phyloP scores from a whole-genome alignment of 208 protist genomes.

The Leishmania braziliensis region DNA sequence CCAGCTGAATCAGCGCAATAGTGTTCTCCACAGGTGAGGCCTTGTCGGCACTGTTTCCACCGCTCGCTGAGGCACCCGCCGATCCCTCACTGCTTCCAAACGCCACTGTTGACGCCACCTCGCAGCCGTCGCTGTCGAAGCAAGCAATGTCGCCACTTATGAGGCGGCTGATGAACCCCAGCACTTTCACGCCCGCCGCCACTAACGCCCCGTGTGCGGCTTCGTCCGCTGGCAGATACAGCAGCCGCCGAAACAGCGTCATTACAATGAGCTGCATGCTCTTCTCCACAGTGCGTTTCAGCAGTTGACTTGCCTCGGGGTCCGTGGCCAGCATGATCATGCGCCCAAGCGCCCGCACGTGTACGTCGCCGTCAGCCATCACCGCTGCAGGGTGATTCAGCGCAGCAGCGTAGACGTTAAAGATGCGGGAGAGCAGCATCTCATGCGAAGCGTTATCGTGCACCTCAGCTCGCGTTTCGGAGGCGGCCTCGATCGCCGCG shows the following conservation, averaged over 20 bases:
- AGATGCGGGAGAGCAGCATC: conserved; percentile 56
- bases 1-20: conserved; percentile 61
- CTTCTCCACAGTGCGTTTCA: conserved; percentile 34
- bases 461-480: conserved; percentile 41
- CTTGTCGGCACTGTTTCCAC: conserved; percentile 26
- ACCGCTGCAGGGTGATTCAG: conserved; percentile 46
- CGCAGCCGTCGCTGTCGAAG: conserved; percentile 37
- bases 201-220: conserved; percentile 14
- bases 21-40: conserved; percentile 21
- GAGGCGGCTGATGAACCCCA: conserved; percentile 55
- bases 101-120: conserved; percentile 14
- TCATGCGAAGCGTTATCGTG: conserved; percentile 64
- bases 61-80: conserved; percentile 9
- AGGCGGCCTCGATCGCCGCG: conserved; percentile 50
- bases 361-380: conserved; percentile 19
- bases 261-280: conserved; percentile 31
- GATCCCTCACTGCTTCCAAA: conserved; percentile 8
- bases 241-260: conserved; percentile 25
- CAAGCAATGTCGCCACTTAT: conserved; percentile 44
- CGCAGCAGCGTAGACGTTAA: conserved; percentile 50
- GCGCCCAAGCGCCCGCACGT: conserved; percentile 30
- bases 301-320: conserved; percentile 24
- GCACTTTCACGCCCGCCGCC: conserved; percentile 24
- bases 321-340: conserved; percentile 36
- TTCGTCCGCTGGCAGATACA: conserved; percentile 4